Evolutionary conservation across 441 rosid genomes (phyloP).

Genomic region (Erodium moschatum): DNA sequence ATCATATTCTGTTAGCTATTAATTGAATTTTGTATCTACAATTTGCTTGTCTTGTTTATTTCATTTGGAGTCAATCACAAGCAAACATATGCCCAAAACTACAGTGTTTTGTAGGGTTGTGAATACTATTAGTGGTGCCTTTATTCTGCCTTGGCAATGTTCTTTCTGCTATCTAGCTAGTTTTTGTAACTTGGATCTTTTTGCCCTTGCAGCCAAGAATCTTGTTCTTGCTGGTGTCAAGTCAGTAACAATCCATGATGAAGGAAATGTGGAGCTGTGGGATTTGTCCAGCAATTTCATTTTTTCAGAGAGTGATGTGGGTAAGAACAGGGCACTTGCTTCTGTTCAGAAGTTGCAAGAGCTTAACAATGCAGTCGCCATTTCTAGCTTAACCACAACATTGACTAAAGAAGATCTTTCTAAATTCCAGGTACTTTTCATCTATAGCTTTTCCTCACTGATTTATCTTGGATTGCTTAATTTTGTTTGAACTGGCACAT

Average conservation of each 20-base stretch:
- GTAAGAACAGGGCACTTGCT: slow-evolving; percentile 80
- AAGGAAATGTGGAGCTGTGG: slow-evolving; percentile 69
- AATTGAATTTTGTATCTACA: background rate
- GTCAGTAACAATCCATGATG: slow-evolving; percentile 82
- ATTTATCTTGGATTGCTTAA: background rate
- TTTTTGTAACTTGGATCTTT: background rate
- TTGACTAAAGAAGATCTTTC: slow-evolving; percentile 63
- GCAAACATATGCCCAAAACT: background rate
- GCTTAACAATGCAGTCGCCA: slow-evolving; percentile 65
- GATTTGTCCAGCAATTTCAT: slow-evolving; percentile 74
- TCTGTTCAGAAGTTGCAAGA: slow-evolving; percentile 83
- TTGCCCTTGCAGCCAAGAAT: slow-evolving; percentile 57
- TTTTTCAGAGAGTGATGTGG: slow-evolving; percentile 64
- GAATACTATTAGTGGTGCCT: no score
- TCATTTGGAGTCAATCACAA: no score
- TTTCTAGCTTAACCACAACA: slow-evolving; percentile 53
- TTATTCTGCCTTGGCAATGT: no score
- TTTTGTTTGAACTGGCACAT: slow-evolving; percentile 1
- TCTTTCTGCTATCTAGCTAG: background rate
- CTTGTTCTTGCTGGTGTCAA: slow-evolving; percentile 84
- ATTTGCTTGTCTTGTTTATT: background rate
- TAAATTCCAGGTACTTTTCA: slow-evolving; percentile 49
- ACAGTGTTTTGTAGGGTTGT: no score
- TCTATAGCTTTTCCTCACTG: background rate
- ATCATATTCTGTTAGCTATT: background rate